Conservation (phyloP, 192 early-diverging fungal genomes). For the Phycomyces blakesleeanus region DNA sequence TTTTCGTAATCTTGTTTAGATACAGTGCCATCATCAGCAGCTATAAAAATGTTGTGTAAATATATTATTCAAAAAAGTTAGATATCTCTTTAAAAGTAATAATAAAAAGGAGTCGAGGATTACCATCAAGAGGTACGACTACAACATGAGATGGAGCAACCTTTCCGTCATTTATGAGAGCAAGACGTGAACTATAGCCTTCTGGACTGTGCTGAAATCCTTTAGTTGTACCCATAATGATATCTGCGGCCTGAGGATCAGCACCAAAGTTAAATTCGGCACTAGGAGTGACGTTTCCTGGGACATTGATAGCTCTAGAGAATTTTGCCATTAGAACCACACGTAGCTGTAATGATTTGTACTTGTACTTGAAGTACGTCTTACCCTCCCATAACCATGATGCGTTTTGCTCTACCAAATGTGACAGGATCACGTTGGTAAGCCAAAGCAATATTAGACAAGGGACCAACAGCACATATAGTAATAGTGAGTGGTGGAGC, state of each 20-base stretch:
- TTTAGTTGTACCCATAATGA: slow-evolving; percentile 30
- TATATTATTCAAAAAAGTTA: neutral
- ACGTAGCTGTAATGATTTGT: neutral
- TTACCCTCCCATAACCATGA: slow-evolving; percentile 47
- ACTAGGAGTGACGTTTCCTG: slow-evolving; percentile 37
- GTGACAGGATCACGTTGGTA: slow-evolving; percentile 39
- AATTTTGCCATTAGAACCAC: neutral
- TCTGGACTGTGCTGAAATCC: slow-evolving; percentile 25
- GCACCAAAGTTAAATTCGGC: slow-evolving; percentile 51
- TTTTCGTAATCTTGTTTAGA: slow-evolving; percentile 9
- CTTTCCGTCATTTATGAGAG: slow-evolving; percentile 8
- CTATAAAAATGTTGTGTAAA: slow-evolving; percentile 5
- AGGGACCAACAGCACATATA: slow-evolving; percentile 44
- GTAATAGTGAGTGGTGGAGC: slow-evolving; percentile 41
- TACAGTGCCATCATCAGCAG: slow-evolving; percentile 11
- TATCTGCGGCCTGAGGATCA: slow-evolving; percentile 42
- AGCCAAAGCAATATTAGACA: slow-evolving; percentile 47
- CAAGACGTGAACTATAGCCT: slow-evolving; percentile 11
- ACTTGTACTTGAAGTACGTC: no score
- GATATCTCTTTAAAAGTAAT: no score
- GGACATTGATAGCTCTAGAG: slow-evolving; percentile 10
- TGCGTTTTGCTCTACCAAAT: slow-evolving; percentile 41
- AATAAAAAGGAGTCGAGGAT: neutral
- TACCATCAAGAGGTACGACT: slow-evolving; percentile 49
- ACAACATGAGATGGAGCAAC: slow-evolving; percentile 30